Evolutionary conservation across 169 alveolate species (phyloP).

Genomic region (Eimeria sp.): DNA sequence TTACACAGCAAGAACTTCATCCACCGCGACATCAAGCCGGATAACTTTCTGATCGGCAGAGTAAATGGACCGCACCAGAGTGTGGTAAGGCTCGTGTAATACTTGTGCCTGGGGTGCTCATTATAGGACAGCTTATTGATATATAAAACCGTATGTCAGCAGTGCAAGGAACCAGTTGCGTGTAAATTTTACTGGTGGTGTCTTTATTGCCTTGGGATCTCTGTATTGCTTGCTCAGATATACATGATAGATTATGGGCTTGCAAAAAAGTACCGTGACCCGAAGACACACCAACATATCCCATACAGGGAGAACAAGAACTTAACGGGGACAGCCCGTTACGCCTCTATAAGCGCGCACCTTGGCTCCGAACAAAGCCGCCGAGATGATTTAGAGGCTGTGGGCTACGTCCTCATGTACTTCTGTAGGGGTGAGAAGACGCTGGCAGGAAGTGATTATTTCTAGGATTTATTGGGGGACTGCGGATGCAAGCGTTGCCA

Average conservation of each 20-base stretch:
- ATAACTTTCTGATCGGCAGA: conserved; percentile 90
- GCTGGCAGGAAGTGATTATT: background rate
- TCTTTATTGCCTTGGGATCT: too few species aligned
- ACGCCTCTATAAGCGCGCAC: conserved; percentile 99
- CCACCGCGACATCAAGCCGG: conserved; percentile 97
- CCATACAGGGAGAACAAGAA: conserved; percentile 98
- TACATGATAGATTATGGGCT: conserved; percentile 98
- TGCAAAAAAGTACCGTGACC: conserved; percentile 97
- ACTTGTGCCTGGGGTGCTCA: too few species aligned
- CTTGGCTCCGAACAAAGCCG: conserved; percentile 96
- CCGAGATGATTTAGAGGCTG: conserved; percentile 96
- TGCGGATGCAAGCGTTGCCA: background rate
- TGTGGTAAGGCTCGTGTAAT: conserved; percentile 5
- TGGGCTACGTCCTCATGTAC: conserved; percentile 92
- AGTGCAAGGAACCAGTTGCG: background rate
- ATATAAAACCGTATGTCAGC: background rate
- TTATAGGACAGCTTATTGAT: background rate
- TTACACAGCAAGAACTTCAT: conserved; percentile 96
- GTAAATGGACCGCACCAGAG: conserved; percentile 85
- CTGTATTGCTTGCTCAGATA: conserved; percentile 90
- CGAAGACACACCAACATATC: conserved; percentile 97
- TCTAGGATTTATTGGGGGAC: background rate
- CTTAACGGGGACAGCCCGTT: conserved; percentile 99
- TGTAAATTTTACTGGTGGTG: background rate
- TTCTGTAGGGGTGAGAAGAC: conserved; percentile 86